Evolutionary conservation across 768 basidiomycete genomes (phyloP).

Genomic region (Suillus luteus): DNA sequence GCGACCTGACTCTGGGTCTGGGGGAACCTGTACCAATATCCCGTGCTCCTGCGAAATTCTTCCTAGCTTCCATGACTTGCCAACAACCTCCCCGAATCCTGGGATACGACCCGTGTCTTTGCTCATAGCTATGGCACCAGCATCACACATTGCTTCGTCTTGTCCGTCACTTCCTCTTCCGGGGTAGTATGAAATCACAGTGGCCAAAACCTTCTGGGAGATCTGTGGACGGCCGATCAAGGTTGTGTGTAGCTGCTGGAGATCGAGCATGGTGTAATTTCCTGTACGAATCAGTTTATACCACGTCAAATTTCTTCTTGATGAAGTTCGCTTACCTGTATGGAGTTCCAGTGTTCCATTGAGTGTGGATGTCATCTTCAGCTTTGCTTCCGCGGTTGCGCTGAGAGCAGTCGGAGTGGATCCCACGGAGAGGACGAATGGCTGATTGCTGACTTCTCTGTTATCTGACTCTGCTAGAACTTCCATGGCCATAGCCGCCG

Average conservation of each 20-base stretch:
- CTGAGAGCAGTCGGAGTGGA: conserved; percentile 89
- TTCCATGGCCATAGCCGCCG: conserved; percentile 57
- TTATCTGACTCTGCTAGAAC: conserved; percentile 42
- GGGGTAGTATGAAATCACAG: conserved; percentile 80
- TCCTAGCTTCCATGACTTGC: conserved; percentile 63
- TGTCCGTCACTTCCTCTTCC: conserved; percentile 58
- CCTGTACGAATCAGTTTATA: conserved; percentile 40
- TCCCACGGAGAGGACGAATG: conserved; percentile 78
- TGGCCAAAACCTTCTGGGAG: conserved; percentile 68
- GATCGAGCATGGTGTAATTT: conserved; percentile 82
- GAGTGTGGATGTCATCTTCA: conserved; percentile 46
- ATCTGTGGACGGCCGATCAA: conserved; percentile 58
- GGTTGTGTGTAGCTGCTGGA: conserved; percentile 79
- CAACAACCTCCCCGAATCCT: conserved; percentile 72
- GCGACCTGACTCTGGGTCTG: conserved; percentile 15
- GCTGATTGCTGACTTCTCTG: conserved; percentile 37
- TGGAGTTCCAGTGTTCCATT: conserved; percentile 73
- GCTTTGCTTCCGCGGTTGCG: conserved; percentile 54
- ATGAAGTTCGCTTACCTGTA: conserved; percentile 50
- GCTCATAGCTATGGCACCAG: conserved; percentile 84
- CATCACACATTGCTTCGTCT: conserved; percentile 83
- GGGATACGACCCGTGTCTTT: conserved; percentile 79
- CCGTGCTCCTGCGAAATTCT: conserved; percentile 82
- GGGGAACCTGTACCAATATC: conserved; percentile 48
- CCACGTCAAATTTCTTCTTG: background rate